phyloP scores from a whole-genome alignment of 2,329 filamentous ascomycete species.

The Stachybotrys chlorohalonatus region DNA sequence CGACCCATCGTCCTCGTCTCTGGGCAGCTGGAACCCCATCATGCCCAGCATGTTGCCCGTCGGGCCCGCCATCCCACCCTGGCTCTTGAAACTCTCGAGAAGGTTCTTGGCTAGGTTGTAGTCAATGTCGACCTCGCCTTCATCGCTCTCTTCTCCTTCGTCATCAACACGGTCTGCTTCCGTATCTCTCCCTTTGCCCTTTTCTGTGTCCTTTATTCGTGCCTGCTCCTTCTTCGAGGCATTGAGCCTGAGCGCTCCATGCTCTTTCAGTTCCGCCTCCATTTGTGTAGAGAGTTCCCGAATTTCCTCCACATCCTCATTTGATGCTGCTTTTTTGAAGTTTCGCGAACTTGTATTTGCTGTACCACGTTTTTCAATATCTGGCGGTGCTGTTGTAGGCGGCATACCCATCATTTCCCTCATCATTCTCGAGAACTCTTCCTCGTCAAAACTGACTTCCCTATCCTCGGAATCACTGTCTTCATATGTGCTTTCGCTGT shows the following conservation, averaged over 20 bases:
- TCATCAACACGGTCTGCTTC: slow-evolving; percentile 21
- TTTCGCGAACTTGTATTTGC: background rate
- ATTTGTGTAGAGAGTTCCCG: slow-evolving; percentile 57
- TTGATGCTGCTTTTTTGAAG: slow-evolving; percentile 4
- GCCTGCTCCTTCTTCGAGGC: slow-evolving; percentile 20
- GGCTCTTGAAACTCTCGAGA: slow-evolving; percentile 85
- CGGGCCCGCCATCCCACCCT: slow-evolving; percentile 77
- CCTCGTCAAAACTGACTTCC: slow-evolving; percentile 73
- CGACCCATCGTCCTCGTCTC: slow-evolving; percentile 57
- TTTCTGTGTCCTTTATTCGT: slow-evolving; percentile 17
- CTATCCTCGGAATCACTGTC: slow-evolving; percentile 61
- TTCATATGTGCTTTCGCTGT: slow-evolving; percentile 36
- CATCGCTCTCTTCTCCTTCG: slow-evolving; percentile 41
- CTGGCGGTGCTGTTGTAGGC: slow-evolving; percentile 5
- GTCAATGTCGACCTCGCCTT: slow-evolving; percentile 65
- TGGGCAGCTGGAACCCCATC: slow-evolving; percentile 74
- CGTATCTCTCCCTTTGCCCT: slow-evolving; percentile 8
- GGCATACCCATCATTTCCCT: slow-evolving; percentile 76
- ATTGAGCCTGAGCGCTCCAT: slow-evolving; percentile 55
- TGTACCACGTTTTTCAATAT: background rate
- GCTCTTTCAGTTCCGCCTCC: slow-evolving; percentile 61
- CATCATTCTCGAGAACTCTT: slow-evolving; percentile 82
- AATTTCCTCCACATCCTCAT: slow-evolving; percentile 53
- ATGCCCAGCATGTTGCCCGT: slow-evolving; percentile 79
- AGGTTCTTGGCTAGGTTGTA: slow-evolving; percentile 85